phyloP scores from a whole-genome alignment of 305 asterid species.

The Fraxinus baroniana region DNA sequence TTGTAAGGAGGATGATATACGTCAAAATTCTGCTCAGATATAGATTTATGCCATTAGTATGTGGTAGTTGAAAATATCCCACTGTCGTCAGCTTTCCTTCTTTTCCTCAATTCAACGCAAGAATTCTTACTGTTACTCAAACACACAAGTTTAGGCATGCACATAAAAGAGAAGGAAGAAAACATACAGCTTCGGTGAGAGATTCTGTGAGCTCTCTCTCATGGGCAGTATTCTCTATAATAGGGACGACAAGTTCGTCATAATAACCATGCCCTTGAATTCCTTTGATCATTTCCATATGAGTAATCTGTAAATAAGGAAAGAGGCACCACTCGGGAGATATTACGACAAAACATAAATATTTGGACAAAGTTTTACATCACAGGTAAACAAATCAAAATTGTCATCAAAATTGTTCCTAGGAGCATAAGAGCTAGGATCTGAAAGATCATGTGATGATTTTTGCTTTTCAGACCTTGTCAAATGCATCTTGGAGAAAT shows the following conservation, averaged over 20 bases:
- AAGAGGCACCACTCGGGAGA: constrained; percentile 7
- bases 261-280: constrained; percentile 89
- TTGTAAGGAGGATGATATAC: background rate
- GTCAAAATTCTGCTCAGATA: background rate
- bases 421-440: background rate
- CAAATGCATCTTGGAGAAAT: background rate
- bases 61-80: background rate
- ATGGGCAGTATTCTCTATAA: constrained; percentile 88
- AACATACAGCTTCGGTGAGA: constrained; percentile 70
- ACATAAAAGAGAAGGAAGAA: constrained; percentile 11
- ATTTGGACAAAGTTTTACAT: background rate
- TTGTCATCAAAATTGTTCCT: background rate
- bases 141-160: background rate
- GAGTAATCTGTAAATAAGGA: constrained; percentile 53
- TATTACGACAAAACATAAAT: background rate
- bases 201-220: constrained; percentile 82
- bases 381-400: background rate
- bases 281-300: constrained; percentile 89
- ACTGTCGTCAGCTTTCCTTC: background rate
- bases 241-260: constrained; percentile 84
- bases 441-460: background rate
- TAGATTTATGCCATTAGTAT: background rate
- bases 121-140: background rate
- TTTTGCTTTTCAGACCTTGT: background rate
- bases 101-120: background rate